Evolutionary conservation across 148 eudicot species (phyloP), one percentile per base, ranked within the genome.

Genomic region (Chenopodium album): DNA sequence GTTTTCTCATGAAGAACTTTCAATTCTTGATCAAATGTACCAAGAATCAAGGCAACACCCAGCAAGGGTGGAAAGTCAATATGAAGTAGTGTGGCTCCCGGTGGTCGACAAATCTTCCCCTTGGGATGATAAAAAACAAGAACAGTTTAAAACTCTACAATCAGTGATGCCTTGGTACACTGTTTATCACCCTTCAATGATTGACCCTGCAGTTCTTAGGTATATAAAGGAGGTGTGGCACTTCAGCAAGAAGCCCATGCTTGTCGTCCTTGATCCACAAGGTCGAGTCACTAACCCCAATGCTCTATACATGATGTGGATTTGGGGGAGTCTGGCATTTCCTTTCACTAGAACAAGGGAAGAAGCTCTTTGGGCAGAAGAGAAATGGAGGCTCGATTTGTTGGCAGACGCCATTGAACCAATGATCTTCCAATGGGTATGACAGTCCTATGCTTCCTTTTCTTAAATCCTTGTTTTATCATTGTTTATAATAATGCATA

Each of bases 41-140:
- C 78, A 77, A 28, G 95, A 90, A 73, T 85, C 93, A 65, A 87
- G 86, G 80, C 87, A 85, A 47, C 48, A 85, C n/a, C 81, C 91
- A 29, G 73, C 78, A 50, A 88, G 91, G 79, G 74, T 82, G 11
- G 91, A 92, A 75, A 91, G 91, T 23, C 87, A 89, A 3, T 89
- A 90, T 59, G 95, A 93, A 76, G 84, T 93, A n/a, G 90, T 93
- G 1, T 94, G 98, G 98, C 86, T 94, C 62, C 95, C 95, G 2
- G 77, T 94, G 16, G 82, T 89, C 0, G 90, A 89, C 82, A 85
- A 76, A 34, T 80, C 88, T 29, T 54, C 63, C 59, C 87, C 89
- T 54, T 88, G 89, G 89, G 86, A 82, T 0, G 88, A 85, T 0
- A 71, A 71, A 37, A 85, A 83, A 70, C 90, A 90, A 41, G 76